Percentiles rank a stretch among this genome's conserved stretches.
Conservation (phyloP, 192 early-diverging fungal genomes). For the Rhizophagus sp. region DNA sequence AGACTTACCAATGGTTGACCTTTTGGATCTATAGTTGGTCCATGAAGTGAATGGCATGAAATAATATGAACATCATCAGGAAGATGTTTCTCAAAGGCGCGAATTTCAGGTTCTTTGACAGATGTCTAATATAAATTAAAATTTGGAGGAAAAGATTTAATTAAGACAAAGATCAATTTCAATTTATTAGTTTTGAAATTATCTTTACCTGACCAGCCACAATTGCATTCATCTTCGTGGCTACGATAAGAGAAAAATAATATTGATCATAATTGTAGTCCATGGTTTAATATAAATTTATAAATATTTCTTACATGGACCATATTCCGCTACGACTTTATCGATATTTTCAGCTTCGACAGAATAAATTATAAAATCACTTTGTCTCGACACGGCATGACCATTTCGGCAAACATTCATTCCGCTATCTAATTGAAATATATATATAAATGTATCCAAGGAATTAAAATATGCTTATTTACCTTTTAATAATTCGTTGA, state of each 20-base stretch:
- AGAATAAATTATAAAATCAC: constrained; percentile 92
- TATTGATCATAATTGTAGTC: background rate
- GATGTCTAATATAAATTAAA: constrained; percentile 65
- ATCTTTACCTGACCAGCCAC: constrained; percentile 76
- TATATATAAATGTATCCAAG: no score
- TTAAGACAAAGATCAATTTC: background rate
- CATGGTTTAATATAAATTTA: background rate
- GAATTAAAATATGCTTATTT: constrained; percentile 18
- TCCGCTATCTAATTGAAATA: constrained; percentile 35
- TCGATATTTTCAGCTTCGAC: constrained; percentile 92
- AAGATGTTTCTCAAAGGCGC: constrained; percentile 83
- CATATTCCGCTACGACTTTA: constrained; percentile 76
- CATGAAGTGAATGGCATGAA: constrained; percentile 94
- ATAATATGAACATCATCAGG: constrained; percentile 93
- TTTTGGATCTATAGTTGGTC: constrained; percentile 81
- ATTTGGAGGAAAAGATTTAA: background rate
- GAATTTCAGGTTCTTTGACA: constrained; percentile 93
- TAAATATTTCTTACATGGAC: constrained; percentile 62
- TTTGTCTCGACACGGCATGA: constrained; percentile 75
- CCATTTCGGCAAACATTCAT: constrained; percentile 79
- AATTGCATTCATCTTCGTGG: constrained; percentile 85
- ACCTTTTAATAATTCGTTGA: constrained; percentile 63
- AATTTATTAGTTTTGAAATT: background rate
- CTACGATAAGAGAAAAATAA: constrained; percentile 37
- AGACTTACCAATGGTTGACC: constrained; percentile 73